phyloP scores from a whole-genome alignment of 805 yeast species.

The Blastobotrys mokoenaii region DNA sequence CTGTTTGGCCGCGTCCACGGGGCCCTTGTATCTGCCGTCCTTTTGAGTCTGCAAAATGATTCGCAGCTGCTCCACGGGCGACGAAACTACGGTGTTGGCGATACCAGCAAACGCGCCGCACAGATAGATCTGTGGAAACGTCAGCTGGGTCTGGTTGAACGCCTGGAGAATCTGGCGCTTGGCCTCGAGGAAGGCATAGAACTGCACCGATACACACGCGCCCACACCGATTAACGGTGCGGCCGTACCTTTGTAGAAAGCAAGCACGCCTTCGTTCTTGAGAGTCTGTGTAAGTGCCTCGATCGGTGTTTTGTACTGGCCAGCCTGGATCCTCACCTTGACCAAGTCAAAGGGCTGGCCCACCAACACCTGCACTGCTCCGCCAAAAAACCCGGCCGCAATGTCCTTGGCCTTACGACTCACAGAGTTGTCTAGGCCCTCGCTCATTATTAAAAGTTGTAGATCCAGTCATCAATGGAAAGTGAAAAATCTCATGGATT shows the following conservation, averaged over 20 bases:
- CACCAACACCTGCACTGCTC: conserved; percentile 46
- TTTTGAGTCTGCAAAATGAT: conserved; percentile 50
- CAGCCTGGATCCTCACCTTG: conserved; percentile 63
- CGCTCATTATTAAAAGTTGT: neutral
- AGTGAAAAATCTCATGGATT: no score
- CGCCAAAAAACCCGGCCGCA: conserved; percentile 46
- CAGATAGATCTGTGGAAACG: conserved; percentile 46
- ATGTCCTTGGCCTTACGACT: conserved; percentile 44
- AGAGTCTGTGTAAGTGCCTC: conserved; percentile 46
- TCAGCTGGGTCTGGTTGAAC: conserved; percentile 28
- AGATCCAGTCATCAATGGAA: neutral
- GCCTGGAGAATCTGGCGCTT: conserved; percentile 43
- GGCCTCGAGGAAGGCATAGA: conserved; percentile 64
- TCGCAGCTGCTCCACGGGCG: conserved; percentile 61
- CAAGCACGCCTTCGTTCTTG: conserved; percentile 50
- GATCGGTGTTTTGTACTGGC: conserved; percentile 47
- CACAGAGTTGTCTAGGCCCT: conserved; percentile 23
- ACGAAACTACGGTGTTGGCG: conserved; percentile 53
- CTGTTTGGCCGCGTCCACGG: conserved; percentile 35
- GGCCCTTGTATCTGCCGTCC: conserved; percentile 31
- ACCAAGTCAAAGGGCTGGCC: conserved; percentile 67
- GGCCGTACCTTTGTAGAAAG: conserved; percentile 59
- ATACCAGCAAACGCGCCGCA: conserved; percentile 62
- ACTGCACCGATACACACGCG: conserved; percentile 60
- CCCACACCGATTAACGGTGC: conserved; percentile 68